Conservation (phyloP, 2,329 filamentous ascomycete genomes). For the Aspergillus arachidicola region DNA sequence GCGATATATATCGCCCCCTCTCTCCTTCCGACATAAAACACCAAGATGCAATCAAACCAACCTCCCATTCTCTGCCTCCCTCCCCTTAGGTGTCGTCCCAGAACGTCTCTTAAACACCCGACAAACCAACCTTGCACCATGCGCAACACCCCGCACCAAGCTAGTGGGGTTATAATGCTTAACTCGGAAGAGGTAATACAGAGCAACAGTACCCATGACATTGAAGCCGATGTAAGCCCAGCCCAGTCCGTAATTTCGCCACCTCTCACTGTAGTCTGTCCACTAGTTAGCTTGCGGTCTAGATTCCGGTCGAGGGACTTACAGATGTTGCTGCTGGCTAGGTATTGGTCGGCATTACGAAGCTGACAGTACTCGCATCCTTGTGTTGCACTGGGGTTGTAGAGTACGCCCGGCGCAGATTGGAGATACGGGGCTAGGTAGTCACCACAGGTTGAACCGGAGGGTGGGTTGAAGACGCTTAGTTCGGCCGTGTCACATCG, state of each 20-base stretch:
- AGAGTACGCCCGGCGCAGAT: conserved; percentile 56
- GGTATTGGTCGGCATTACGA: conserved; percentile 44
- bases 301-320: conserved; percentile 9
- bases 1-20: neutral
- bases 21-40: neutral
- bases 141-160: conserved; percentile 26
- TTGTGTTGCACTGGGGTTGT: conserved; percentile 50
- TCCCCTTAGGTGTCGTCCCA: conserved; percentile 31
- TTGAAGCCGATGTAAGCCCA: conserved; percentile 65
- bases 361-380: conserved; percentile 56
- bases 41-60: conserved; percentile 15
- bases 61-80: conserved; percentile 34
- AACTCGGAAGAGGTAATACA: conserved; percentile 56
- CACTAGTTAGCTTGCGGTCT: conserved; percentile 6
- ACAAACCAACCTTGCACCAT: conserved; percentile 27
- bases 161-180: conserved; percentile 46
- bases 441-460: conserved; percentile 59
- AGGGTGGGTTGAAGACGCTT: conserved; percentile 65
- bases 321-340: conserved; percentile 49
- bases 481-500: conserved; percentile 71
- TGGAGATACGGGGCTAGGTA: conserved; percentile 60
- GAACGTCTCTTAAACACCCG: conserved; percentile 36
- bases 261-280: conserved; percentile 58
- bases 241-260: conserved; percentile 69
- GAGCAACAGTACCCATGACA: conserved; percentile 54